Conservation (phyloP, 495 filamentous ascomycete species). For the Penicillium longicatenatum region DNA sequence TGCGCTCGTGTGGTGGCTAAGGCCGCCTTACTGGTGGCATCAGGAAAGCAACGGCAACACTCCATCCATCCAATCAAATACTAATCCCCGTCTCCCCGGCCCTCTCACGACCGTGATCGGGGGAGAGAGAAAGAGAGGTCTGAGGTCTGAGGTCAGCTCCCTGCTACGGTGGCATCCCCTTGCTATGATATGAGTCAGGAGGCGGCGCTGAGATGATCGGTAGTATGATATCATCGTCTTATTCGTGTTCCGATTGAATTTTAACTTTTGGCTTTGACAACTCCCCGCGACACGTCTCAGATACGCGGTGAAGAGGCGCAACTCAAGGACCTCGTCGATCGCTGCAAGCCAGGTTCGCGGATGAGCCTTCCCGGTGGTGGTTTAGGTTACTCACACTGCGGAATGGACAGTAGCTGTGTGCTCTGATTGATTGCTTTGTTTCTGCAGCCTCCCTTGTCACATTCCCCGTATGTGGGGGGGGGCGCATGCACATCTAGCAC, state of each 20-base stretch:
- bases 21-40: background rate
- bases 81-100: background rate
- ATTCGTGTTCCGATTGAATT: background rate
- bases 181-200: constrained; percentile 16
- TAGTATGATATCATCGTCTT: background rate
- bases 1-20: no score
- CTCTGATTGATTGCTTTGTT: constrained; percentile 7
- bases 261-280: background rate
- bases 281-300: constrained; percentile 15
- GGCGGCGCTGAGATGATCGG: background rate
- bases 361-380: constrained; percentile 8
- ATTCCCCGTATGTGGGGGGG: constrained; percentile 11
- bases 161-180: constrained; percentile 9
- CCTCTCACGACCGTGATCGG: background rate
- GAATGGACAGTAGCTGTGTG: constrained; percentile 9
- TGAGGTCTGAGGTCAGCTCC: constrained; percentile 13
- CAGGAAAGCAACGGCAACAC: background rate
- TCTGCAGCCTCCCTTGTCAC: constrained; percentile 16
- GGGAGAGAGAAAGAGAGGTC: constrained; percentile 2
- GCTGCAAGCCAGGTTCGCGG: constrained; percentile 16
- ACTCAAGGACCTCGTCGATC: constrained; percentile 11
- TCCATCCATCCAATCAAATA: background rate
- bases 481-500: constrained; percentile 11
- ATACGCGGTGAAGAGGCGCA: constrained; percentile 7
- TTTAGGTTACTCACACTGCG: constrained; percentile 26